phyloP scores from a whole-genome alignment of 257 asterid species.

The Leonotis leonurus region DNA sequence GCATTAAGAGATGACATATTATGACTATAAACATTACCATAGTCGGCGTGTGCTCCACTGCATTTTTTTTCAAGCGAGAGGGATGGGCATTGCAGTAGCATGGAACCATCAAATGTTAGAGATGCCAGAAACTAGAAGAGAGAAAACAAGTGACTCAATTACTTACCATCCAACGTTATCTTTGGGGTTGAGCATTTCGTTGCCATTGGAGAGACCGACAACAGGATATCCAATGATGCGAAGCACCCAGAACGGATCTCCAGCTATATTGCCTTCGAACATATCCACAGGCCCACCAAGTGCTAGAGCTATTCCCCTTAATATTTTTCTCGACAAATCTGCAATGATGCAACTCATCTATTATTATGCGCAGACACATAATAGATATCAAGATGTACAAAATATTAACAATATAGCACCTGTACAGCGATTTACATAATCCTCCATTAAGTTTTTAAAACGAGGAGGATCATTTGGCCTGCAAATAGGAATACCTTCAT shows the following conservation, averaged over 20 bases:
- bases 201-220: too few relatives aligned
- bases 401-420: conserved; percentile 33
- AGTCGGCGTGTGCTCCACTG: conserved; percentile 98
- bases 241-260: conserved; percentile 94
- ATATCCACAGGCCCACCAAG: conserved; percentile 55
- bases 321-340: conserved; percentile 79
- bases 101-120: conserved; percentile 16
- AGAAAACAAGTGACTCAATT: neutral
- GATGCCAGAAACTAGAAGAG: neutral
- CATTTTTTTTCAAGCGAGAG: conserved; percentile 19
- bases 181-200: conserved; percentile 24
- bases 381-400: neutral
- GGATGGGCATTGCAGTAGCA: conserved; percentile 16
- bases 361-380: neutral
- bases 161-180: conserved; percentile 71
- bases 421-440: conserved; percentile 69
- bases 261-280: conserved; percentile 68
- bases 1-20: neutral
- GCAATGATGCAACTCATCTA: conserved; percentile 5
- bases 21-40: conserved; percentile 46
- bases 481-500: conserved; percentile 13
- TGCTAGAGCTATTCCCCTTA: conserved; percentile 87
- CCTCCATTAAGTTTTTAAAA: conserved; percentile 57
- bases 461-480: conserved; percentile 77
- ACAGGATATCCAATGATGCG: conserved; percentile 93